Base-by-base conservation (phyloP, 352 stramenopile genomes). In the Globisporangium spiculum region DNA sequence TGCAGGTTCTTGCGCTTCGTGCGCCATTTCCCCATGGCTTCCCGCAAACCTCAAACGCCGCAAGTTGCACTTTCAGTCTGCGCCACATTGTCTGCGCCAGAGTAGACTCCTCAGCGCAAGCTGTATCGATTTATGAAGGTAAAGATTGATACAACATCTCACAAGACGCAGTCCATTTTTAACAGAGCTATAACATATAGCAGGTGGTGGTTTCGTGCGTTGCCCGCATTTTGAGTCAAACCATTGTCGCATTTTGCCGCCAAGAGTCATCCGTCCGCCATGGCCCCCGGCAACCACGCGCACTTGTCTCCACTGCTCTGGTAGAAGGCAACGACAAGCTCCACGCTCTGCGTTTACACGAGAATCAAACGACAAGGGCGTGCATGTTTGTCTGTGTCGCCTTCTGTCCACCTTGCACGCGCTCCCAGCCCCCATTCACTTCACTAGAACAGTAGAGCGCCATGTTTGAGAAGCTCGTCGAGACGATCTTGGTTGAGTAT, bases 401-500 rank as follows among this genome's bases (percentile, higher is more conserved):
- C 32, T 38, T 38, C 1, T 38, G 0, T 9, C 16, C 41, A 50
- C 22, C 16, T n/a, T 50, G 6, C 16, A 50, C 41, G 4, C 41
- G 6, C 6, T 6, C 41, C 41, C 14, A 32, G 30, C 14, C 41
- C 12, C 18, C 24, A 10, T 58, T 58, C 12, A 34, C 4, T 30
- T 22, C 12, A 34, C 4, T 30, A 12, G 14, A 2, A 44, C 1
- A 44, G 8, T 41, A 60, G 50, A 44, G 48, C 22, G 8, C 34
- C 30, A 96, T 96, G 88, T 92, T 96, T 74, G 86, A 94, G 74
- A 93, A 91, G 65, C 77, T 93, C 9, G 76, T 96, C 63, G 86
- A 96, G 62, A 91, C 86, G 24, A 81, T 96, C 53, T 68, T 96
- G 52, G 88, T 91, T 66, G 86, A 96, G 77, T 94, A 96, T 65